A percentile compares a stretch with the other conserved stretches of the same genome.
Conservation (phyloP, 768 basidiomycete genomes). For the Lactarius tabidus region DNA sequence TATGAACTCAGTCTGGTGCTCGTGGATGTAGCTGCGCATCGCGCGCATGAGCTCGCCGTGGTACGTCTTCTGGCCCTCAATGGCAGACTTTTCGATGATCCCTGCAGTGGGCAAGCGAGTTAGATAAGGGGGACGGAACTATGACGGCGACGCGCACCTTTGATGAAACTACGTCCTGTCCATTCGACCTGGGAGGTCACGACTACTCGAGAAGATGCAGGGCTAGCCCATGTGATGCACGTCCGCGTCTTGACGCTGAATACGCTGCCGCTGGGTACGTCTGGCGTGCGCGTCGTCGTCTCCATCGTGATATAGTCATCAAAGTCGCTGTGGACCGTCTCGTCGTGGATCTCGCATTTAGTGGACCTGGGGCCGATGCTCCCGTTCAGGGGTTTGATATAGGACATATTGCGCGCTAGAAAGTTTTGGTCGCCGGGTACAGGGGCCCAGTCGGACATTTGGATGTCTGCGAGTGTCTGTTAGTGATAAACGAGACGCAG, state of each 20-base stretch:
- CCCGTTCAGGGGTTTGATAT: slow-evolving; percentile 89
- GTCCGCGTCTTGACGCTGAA: slow-evolving; percentile 94
- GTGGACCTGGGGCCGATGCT: slow-evolving; percentile 91
- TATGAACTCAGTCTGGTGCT: slow-evolving; percentile 86
- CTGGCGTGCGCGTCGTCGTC: slow-evolving; percentile 89
- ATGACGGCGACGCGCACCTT: slow-evolving; percentile 48
- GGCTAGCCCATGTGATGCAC: slow-evolving; percentile 91
- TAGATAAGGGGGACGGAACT: background rate
- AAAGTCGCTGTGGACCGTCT: slow-evolving; percentile 73
- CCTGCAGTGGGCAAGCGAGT: slow-evolving; percentile 44
- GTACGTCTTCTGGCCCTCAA: slow-evolving; percentile 89
- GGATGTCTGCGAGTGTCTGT: slow-evolving; percentile 59
- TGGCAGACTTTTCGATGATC: slow-evolving; percentile 86
- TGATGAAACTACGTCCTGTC: slow-evolving; percentile 96
- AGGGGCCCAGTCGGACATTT: slow-evolving; percentile 94
- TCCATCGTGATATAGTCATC: slow-evolving; percentile 79
- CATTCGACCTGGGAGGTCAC: slow-evolving; percentile 94
- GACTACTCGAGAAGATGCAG: slow-evolving; percentile 68
- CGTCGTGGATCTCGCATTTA: slow-evolving; percentile 92
- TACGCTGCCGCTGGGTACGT: slow-evolving; percentile 90
- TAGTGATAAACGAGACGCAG: background rate
- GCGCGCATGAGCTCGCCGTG: slow-evolving; percentile 77
- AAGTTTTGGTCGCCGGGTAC: slow-evolving; percentile 55
- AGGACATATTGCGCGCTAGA: slow-evolving; percentile 86
- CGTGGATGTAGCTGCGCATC: slow-evolving; percentile 85